Evolutionary conservation across 1,284 basidiomycete genomes (phyloP), one percentile per base, ranked within the genome.

Genomic region (Cystobasidiaceae sp.): DNA sequence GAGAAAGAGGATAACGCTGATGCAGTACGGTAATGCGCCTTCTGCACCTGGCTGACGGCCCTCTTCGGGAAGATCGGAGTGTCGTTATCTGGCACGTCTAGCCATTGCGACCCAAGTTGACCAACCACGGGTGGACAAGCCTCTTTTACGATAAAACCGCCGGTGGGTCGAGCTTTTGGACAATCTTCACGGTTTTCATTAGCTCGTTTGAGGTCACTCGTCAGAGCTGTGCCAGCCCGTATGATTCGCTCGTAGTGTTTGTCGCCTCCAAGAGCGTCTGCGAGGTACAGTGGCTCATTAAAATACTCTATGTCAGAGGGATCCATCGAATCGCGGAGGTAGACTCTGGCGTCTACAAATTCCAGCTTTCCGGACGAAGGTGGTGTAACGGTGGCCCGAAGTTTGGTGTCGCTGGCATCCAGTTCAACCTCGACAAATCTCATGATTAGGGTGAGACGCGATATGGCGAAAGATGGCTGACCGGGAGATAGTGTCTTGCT

Each of bases 61-160:
- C 54, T 37, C 28, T 56, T 41, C 15, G 54, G 54, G 11, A 34
- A 41, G 4, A 56, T 25, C 5, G 39, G 28, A 15, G 25, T 28
- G 23, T 46, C 43, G n/a, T 21, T 44, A 15, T 64, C 61, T n/a
- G 32, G 25, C 4, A 15, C 13, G 13, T 62, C 49, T 4, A 52
- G 8, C 61, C 61, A 64, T 13, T 28, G 43, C 17, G 41, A 41
- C 19, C 61, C 61, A 23, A 64, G 51, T 34, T 54, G 51, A 17
- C 61, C 61, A n/a, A 64, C 44, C 19, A 64, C 44, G 4, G 61
- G 61, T 15, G 61, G 49, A n/a, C 44, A 51, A 17, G 33, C 52
- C 4, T 52, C 41, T 33, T 64, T 64, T 5, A 64, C 61, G 32
- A 64, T 39, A n/a, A 64, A 64, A 11, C 61, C 61, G 44, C 61